These are phyloP conservation scores for Solanum okadae DNA, from an alignment of 257 asterid species.

Conservation along the genomic window DNA sequence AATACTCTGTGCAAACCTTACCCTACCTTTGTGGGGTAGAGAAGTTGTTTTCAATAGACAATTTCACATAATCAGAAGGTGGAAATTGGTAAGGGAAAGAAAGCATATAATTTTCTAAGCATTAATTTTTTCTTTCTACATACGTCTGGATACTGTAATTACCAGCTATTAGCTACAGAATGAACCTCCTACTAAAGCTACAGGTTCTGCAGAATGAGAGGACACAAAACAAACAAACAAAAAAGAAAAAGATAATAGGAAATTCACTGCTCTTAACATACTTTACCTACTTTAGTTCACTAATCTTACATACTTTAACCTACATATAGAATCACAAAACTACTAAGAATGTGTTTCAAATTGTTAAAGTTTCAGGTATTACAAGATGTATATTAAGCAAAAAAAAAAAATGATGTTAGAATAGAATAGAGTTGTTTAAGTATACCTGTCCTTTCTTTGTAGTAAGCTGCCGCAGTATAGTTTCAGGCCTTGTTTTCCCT, in stretches of 20 bases:
- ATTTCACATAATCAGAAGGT: background rate
- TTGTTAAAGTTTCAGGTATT: background rate
- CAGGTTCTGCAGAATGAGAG: background rate
- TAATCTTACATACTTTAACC: background rate
- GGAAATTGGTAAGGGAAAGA: background rate
- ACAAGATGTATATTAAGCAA: background rate
- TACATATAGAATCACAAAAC: background rate
- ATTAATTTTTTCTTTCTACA: background rate
- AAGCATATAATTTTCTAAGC: background rate
- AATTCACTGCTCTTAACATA: background rate
- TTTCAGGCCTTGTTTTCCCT: conserved; percentile 89
- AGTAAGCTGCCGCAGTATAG: conserved; percentile 94
- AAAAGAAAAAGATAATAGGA: background rate
- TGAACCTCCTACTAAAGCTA: background rate
- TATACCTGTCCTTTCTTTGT: conserved; percentile 96
- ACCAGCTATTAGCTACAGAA: background rate
- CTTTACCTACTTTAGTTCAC: background rate
- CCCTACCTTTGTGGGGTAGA: background rate
- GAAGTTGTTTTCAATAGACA: background rate
- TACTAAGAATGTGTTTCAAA: background rate
- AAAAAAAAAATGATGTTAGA: background rate
- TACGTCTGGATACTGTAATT: background rate
- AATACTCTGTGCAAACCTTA: background rate
- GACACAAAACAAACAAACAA: background rate
- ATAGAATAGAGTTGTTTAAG: background rate